Base-by-base conservation (phyloP, 2,329 filamentous ascomycete genomes). In the Pleurostoma richardsiae region DNA sequence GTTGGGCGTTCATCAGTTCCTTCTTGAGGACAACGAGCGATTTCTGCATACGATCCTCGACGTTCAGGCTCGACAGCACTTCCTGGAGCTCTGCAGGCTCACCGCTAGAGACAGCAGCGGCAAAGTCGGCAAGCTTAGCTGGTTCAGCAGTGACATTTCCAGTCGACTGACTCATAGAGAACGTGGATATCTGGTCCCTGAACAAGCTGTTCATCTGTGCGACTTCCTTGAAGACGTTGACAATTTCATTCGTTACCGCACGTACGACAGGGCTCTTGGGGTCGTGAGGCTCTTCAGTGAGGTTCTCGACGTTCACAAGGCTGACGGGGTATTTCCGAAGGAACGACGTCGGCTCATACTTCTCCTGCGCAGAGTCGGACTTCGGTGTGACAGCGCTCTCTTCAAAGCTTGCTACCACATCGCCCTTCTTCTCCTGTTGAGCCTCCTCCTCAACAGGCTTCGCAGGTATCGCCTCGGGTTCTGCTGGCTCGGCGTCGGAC, bases 191-290 rank as follows among this genome's bases (percentile, higher is more conserved):
- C 62, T 99, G 94, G 60, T 99, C 94, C 48, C 92, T 83, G 76
- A 99, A 99, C 26, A 99, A 77, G 49, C 88, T 90, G 70, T 97
- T 99, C 68, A 96, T 82, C 40, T 84, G 86, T 7, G 92, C 92
- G 45, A 99, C 90, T 64, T 97, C 91, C 70, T 96, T 97, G 76
- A 96, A 97, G 1, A 96, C 94, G 64, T 96, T 97, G 63, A 99
- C 90, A 51, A 99, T 97, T 70, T 99, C 95, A 60, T 92, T 96
- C 43, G 92, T 94, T 41, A 99, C 83, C 10, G 94, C 94, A 46
- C 90, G 85, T 50, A 97, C 90, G 31, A 94, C 84, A 19, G 86
- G 85, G 59, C 87, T 94, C 68, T 92, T 95, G 61, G 90, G 86
- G 64, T 97, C 94, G 63, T 88, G 88, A 0, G 90, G 85, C 59